Conservation (phyloP, 2,329 filamentous ascomycete genomes). For the Dactylellina sp. region DNA sequence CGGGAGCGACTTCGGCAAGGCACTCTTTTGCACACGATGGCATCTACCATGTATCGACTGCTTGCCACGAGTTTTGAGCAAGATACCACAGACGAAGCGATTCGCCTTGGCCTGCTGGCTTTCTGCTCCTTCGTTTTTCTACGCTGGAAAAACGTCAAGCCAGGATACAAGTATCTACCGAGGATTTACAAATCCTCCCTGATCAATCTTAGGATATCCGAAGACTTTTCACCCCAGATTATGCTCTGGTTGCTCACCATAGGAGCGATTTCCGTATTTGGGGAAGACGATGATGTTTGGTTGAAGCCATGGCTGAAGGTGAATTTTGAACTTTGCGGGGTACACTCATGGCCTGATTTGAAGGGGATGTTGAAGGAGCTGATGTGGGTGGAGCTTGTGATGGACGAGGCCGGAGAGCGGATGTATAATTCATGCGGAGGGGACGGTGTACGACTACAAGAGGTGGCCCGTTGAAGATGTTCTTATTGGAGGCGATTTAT, state of each 20-base stretch:
- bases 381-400: conserved; percentile 62
- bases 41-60: conserved; percentile 65
- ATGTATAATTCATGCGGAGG: conserved; percentile 58
- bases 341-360: conserved; percentile 59
- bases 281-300: conserved; percentile 57
- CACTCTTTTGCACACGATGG: conserved; percentile 62
- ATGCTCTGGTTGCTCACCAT: conserved; percentile 61
- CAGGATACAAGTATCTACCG: conserved; percentile 58
- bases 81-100: conserved; percentile 62
- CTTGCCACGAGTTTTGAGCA: conserved; percentile 62
- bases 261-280: conserved; percentile 60
- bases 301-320: conserved; percentile 58
- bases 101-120: conserved; percentile 64
- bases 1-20: conserved; percentile 58
- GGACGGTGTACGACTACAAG: neutral
- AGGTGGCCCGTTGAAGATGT: neutral
- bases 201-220: conserved; percentile 33
- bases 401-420: conserved; percentile 61
- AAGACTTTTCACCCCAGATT: conserved; percentile 45
- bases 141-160: conserved; percentile 50
- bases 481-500: too few relatives aligned
- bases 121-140: conserved; percentile 65
- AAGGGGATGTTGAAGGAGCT: conserved; percentile 59
- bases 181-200: conserved; percentile 54
- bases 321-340: conserved; percentile 56